phyloP scores from a whole-genome alignment of 164 flowering plant genomes.

The Hamamelis virginiana region DNA sequence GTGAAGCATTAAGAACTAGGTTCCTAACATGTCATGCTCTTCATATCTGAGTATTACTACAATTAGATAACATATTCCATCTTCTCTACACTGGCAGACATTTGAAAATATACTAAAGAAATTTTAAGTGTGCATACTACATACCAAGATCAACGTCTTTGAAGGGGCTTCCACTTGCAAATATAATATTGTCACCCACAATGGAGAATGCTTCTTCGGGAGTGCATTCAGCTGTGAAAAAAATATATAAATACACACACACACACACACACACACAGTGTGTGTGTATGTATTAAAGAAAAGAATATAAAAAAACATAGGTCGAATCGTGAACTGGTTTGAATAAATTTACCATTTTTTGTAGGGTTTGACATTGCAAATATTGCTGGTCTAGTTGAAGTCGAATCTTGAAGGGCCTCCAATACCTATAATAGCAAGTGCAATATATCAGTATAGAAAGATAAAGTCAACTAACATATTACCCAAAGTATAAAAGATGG shows the following conservation, averaged over 20 bases:
- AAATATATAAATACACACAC: not conserved
- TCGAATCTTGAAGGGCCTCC: slow-evolving; percentile 87
- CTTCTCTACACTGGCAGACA: too few relatives aligned
- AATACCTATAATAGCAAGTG: slow-evolving; percentile 54
- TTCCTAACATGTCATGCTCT: not conserved
- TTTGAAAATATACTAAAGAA: too few relatives aligned
- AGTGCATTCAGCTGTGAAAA: slow-evolving; percentile 87
- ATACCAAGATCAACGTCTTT: slow-evolving; percentile 80
- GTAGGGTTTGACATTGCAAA: slow-evolving; percentile 99
- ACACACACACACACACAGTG: too few relatives aligned
- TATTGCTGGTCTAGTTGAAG: slow-evolving; percentile 95
- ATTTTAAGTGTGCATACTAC: too few relatives aligned
- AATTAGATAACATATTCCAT: not conserved
- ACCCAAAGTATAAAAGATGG: not conserved
- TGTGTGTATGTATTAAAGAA: too few relatives aligned
- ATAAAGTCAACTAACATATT: not conserved
- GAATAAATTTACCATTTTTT: slow-evolving; percentile 59
- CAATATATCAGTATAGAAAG: slow-evolving; percentile 3
- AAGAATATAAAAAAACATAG: not conserved
- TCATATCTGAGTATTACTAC: not conserved
- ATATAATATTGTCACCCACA: slow-evolving; percentile 80
- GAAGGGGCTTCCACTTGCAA: slow-evolving; percentile 98
- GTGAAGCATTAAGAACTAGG: not conserved
- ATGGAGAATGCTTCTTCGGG: slow-evolving; percentile 91
- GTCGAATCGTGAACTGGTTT: not conserved